These are phyloP conservation scores for Cladophialophora chaetospira DNA, from an alignment of 2,329 filamentous ascomycete genomes.

Conservation along the genomic window DNA sequence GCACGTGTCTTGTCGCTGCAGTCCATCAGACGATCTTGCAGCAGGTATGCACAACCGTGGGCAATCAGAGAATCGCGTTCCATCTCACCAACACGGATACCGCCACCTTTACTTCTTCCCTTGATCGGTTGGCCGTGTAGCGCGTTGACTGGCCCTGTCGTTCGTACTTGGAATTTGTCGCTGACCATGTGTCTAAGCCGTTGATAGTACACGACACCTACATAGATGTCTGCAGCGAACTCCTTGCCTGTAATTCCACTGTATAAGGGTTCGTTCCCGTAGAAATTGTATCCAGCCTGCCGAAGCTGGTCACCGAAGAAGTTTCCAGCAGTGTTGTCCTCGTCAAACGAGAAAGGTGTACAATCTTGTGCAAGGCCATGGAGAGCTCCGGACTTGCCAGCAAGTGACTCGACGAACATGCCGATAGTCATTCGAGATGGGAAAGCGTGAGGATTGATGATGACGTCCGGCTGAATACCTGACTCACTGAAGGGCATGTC, in stretches of 20 bases:
- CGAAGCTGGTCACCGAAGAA: slow-evolving; percentile 95
- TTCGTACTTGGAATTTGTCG: slow-evolving; percentile 98
- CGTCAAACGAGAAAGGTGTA: slow-evolving; percentile 92
- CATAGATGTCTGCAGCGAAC: slow-evolving; percentile 90
- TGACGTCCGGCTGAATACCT: slow-evolving; percentile 94
- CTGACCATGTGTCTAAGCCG: slow-evolving; percentile 98
- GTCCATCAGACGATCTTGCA: slow-evolving; percentile 95
- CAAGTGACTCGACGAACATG: slow-evolving; percentile 97
- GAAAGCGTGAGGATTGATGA: slow-evolving; percentile 99
- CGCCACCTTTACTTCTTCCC: slow-evolving; percentile 91
- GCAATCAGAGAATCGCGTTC: slow-evolving; percentile 93
- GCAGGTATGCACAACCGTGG: slow-evolving; percentile 89
- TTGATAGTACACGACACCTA: slow-evolving; percentile 98
- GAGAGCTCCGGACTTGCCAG: slow-evolving; percentile 89
- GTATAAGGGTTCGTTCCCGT: slow-evolving; percentile 99
- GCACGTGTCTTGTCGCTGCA: slow-evolving; percentile 90
- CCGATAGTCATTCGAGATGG: slow-evolving; percentile 99
- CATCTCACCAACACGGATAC: slow-evolving; percentile 99
- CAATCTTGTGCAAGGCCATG: slow-evolving; percentile 96
- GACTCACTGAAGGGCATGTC: slow-evolving; percentile 98
- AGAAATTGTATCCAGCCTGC: slow-evolving; percentile 95
- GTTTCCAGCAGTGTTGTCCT: slow-evolving; percentile 86
- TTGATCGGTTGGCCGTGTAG: slow-evolving; percentile 96
- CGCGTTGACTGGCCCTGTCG: slow-evolving; percentile 86
- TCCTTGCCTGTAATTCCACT: slow-evolving; percentile 95